These are phyloP conservation scores for Royoungia palumana DNA, from an alignment of 768 basidiomycete genomes.

Conservation along the genomic window DNA sequence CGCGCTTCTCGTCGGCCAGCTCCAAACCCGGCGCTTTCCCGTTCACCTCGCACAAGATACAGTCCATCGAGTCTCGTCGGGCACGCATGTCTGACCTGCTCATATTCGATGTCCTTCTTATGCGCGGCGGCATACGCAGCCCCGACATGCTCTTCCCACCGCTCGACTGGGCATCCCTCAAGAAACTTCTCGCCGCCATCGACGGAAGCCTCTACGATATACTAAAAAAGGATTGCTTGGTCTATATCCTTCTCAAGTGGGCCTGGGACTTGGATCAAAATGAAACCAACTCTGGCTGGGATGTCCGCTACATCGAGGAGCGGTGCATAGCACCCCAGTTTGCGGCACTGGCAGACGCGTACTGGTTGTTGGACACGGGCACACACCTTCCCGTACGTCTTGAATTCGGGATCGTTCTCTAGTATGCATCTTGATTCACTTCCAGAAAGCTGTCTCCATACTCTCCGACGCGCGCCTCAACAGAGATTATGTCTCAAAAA, in stretches of 20 bases:
- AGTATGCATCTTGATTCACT: background rate
- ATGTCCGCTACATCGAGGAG: conserved; percentile 42
- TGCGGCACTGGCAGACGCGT: conserved; percentile 72
- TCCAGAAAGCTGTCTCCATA: conserved; percentile 64
- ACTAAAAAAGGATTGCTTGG: conserved; percentile 75
- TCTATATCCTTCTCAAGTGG: conserved; percentile 82
- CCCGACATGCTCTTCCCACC: conserved; percentile 72
- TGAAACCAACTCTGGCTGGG: conserved; percentile 36
- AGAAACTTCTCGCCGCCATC: conserved; percentile 58
- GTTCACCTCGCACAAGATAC: conserved; percentile 51
- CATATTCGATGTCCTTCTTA: conserved; percentile 71
- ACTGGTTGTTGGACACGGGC: conserved; percentile 78
- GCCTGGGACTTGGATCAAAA: conserved; percentile 64
- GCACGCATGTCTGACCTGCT: conserved; percentile 58
- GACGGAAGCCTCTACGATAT: conserved; percentile 60
- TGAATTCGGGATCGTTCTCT: background rate
- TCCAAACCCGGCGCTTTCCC: conserved; percentile 45
- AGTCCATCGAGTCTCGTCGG: conserved; percentile 62
- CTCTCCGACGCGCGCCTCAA: conserved; percentile 74
- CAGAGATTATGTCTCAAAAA: conserved; percentile 75
- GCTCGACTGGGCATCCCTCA: conserved; percentile 48
- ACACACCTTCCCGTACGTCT: conserved; percentile 57
- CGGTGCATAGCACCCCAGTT: conserved; percentile 76
- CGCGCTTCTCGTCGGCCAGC: conserved; percentile 45
- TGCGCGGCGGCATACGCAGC: conserved; percentile 56